Evolutionary conservation across 805 yeast species (phyloP).

Genomic region (Metschnikowia lochheadii): DNA sequence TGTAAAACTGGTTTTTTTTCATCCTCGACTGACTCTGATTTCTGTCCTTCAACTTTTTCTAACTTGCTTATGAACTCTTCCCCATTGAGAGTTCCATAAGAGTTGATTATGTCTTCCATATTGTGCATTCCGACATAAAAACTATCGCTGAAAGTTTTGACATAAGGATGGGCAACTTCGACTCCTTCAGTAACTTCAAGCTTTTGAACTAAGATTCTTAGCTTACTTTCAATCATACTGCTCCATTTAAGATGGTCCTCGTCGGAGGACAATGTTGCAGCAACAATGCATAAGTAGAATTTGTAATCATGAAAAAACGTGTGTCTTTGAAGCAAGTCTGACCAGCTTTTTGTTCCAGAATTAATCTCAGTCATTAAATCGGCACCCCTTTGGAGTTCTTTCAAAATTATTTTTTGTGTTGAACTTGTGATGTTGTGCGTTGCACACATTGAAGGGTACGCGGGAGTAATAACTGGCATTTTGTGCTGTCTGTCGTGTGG

Average conservation of each 20-base stretch:
- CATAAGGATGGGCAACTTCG: conserved; percentile 84
- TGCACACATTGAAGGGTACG: conserved; percentile 98
- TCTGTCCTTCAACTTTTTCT: neutral
- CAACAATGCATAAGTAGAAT: conserved; percentile 78
- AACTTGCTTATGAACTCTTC: conserved; percentile 29
- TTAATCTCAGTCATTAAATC: neutral
- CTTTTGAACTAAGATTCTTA: conserved; percentile 77
- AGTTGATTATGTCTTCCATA: conserved; percentile 48
- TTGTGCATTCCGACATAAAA: conserved; percentile 40
- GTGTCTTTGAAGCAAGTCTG: conserved; percentile 71
- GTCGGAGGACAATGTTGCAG: conserved; percentile 63
- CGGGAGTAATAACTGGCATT: conserved; percentile 99
- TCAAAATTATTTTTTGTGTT: conserved; percentile 74
- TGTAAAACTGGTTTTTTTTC: conserved; percentile 11
- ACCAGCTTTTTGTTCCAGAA: conserved; percentile 45
- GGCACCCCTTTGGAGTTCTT: conserved; percentile 47
- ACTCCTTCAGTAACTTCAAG: conserved; percentile 75
- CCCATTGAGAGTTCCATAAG: conserved; percentile 59
- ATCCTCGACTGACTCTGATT: conserved; percentile 3
- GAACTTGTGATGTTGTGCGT: conserved; percentile 92
- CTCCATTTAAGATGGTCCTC: conserved; percentile 90
- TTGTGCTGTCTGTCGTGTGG: conserved; percentile 84
- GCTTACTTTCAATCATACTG: conserved; percentile 86
- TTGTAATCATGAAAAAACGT: conserved; percentile 80
- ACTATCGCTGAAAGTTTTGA: conserved; percentile 51